Conservation (phyloP, 2,329 filamentous ascomycete genomes). For the Cercospora sp. region DNA sequence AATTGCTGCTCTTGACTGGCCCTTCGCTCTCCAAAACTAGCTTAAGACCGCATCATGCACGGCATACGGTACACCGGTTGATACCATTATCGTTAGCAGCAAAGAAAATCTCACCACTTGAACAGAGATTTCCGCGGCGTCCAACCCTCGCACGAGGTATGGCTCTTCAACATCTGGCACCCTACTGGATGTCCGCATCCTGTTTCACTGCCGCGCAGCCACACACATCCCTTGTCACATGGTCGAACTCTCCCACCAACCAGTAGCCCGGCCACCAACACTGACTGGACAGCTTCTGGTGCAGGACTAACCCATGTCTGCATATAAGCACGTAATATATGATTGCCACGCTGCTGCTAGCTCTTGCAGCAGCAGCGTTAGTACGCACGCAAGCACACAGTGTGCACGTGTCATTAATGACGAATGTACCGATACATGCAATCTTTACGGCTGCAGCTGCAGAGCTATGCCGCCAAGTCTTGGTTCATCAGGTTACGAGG, state of each 20-base stretch:
- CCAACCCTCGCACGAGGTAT: background rate
- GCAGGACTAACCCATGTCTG: background rate
- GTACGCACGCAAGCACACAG: background rate
- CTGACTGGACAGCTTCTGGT: background rate
- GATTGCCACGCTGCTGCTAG: background rate
- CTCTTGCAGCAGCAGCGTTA: background rate
- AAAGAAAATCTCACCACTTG: background rate
- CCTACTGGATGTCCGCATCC: conserved; percentile 8
- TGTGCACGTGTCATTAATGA: background rate
- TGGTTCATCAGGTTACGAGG: background rate
- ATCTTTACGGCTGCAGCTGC: background rate
- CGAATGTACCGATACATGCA: background rate
- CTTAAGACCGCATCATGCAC: background rate
- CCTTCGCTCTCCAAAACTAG: background rate
- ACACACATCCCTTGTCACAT: background rate
- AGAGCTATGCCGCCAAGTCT: background rate
- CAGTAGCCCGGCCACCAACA: background rate
- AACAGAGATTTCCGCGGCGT: background rate
- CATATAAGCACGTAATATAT: conserved; percentile 1
- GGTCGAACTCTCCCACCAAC: background rate
- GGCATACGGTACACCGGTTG: background rate
- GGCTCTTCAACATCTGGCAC: background rate
- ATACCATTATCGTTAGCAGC: background rate
- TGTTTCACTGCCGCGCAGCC: conserved; percentile 5
- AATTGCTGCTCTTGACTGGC: background rate